Evolutionary conservation across 495 filamentous ascomycete genomes (phyloP).

Genomic region (Talaromyces trachyspermus): DNA sequence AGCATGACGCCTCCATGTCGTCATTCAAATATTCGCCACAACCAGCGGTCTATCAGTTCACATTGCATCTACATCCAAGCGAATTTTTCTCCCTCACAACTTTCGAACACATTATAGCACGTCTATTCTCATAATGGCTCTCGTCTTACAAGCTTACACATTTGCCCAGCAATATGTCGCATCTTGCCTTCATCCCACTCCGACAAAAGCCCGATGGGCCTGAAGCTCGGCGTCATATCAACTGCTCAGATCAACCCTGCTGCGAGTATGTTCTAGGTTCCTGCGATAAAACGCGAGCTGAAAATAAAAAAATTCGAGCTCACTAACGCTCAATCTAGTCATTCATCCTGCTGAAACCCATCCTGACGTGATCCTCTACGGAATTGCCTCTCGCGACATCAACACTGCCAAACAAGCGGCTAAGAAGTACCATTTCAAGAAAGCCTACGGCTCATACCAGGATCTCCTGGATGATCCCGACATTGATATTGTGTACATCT

Average conservation of each 20-base stretch:
- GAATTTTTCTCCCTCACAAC: background rate
- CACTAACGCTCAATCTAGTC: constrained; percentile 5
- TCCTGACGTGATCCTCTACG: constrained; percentile 18
- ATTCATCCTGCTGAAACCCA: constrained; percentile 17
- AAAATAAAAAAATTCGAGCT: background rate
- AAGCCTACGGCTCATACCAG: constrained; percentile 12
- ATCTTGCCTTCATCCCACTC: constrained; percentile 14
- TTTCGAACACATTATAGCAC: too few relatives aligned
- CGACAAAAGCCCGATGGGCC: constrained; percentile 13
- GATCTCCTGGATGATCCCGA: constrained; percentile 10
- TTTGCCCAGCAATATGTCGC: constrained; percentile 17
- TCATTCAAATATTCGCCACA: too few relatives aligned
- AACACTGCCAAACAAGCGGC: constrained; percentile 6
- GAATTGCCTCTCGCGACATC: constrained; percentile 16
- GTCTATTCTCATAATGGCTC: constrained; percentile 24
- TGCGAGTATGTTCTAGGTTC: constrained; percentile 10
- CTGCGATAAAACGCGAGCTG: background rate
- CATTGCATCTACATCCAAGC: too few relatives aligned
- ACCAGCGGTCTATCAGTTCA: too few relatives aligned
- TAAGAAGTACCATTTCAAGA: constrained; percentile 26
- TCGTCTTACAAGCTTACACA: constrained; percentile 17
- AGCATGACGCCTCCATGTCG: too few relatives aligned
- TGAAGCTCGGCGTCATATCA: constrained; percentile 19
- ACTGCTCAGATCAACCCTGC: constrained; percentile 16
- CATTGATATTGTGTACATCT: constrained; percentile 15